These are phyloP conservation scores for Fomitopsis betulina DNA, from an alignment of 1,284 basidiomycete species.

Conservation along the genomic window DNA sequence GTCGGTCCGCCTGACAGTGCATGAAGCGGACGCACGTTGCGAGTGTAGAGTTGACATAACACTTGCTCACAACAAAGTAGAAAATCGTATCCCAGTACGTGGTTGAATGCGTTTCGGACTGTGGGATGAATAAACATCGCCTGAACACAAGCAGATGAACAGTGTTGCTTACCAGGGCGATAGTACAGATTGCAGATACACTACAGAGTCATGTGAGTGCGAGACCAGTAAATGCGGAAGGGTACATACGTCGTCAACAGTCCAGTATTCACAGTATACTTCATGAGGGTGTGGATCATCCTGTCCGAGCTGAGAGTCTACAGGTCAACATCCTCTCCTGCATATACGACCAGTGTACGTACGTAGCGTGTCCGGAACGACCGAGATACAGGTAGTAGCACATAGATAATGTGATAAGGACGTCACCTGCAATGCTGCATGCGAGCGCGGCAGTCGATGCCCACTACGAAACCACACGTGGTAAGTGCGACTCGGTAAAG, in stretches of 20 bases:
- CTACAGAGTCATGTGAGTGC: neutral
- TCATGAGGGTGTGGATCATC: constrained; percentile 4
- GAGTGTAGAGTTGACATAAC: constrained; percentile 7
- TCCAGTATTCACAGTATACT: constrained; percentile 8
- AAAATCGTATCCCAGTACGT: constrained; percentile 3
- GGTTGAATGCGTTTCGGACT: neutral
- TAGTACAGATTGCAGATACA: constrained; percentile 5
- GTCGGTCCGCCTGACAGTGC: neutral
- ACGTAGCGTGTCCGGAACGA: constrained; percentile 1
- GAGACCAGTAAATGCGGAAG: neutral
- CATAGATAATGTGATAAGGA: neutral
- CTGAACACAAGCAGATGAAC: neutral
- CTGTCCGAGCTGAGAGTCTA: constrained; percentile 1
- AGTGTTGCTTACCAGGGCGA: neutral
- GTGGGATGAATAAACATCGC: neutral
- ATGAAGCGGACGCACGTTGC: constrained; percentile 1
- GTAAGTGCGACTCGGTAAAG: no score
- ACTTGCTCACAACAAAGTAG: constrained; percentile 8
- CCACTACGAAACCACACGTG: neutral
- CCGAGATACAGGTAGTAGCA: constrained; percentile 1
- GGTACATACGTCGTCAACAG: constrained; percentile 1
- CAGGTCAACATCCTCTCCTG: no score
- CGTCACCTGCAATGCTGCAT: constrained; percentile 5
- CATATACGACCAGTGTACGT: neutral
- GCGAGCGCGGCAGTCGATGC: constrained; percentile 3